These are phyloP conservation scores for Beverwykella pulmonaria DNA, from an alignment of 495 filamentous ascomycete species.

Conservation along the genomic window DNA sequence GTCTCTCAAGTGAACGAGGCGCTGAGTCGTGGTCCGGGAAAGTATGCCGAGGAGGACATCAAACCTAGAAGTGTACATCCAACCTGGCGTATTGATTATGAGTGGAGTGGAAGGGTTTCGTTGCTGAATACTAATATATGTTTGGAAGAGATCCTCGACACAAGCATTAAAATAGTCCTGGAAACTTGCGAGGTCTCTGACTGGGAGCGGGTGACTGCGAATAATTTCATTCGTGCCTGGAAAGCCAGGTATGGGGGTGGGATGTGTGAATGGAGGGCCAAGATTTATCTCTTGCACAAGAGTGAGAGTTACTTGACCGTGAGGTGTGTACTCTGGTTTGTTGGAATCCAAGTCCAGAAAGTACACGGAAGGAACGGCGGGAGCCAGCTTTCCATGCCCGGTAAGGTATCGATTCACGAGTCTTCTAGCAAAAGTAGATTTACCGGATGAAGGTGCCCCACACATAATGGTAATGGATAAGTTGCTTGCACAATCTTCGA, in stretches of 20 bases:
- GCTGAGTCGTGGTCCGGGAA: slow-evolving; percentile 61
- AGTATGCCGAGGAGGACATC: slow-evolving; percentile 70
- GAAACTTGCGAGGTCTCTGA: slow-evolving; percentile 69
- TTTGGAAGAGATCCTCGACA: slow-evolving; percentile 66
- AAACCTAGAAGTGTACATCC: slow-evolving; percentile 74
- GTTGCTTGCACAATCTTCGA: slow-evolving; percentile 49
- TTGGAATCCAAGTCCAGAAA: slow-evolving; percentile 83
- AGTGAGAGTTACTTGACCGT: slow-evolving; percentile 75
- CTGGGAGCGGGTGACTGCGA: slow-evolving; percentile 72
- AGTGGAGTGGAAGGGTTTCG: slow-evolving; percentile 57
- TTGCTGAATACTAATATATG: slow-evolving; percentile 56
- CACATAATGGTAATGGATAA: slow-evolving; percentile 61
- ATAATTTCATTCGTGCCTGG: slow-evolving; percentile 48
- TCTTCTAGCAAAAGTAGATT: slow-evolving; percentile 81
- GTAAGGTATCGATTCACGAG: slow-evolving; percentile 75
- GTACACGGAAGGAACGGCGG: slow-evolving; percentile 49
- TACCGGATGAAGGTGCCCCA: slow-evolving; percentile 82
- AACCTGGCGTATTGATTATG: slow-evolving; percentile 80
- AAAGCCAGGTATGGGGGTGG: slow-evolving; percentile 44
- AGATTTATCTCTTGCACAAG: slow-evolving; percentile 66
- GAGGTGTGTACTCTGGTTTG: slow-evolving; percentile 78
- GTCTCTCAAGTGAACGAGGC: slow-evolving; percentile 61
- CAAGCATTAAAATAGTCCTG: slow-evolving; percentile 70
- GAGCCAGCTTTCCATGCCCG: slow-evolving; percentile 18
- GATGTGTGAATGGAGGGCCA: slow-evolving; percentile 75